A percentile compares a stretch with the other conserved stretches of the same genome.
Conservation (phyloP, 2,329 filamentous ascomycete genomes). For the Ilyonectria destructans region DNA sequence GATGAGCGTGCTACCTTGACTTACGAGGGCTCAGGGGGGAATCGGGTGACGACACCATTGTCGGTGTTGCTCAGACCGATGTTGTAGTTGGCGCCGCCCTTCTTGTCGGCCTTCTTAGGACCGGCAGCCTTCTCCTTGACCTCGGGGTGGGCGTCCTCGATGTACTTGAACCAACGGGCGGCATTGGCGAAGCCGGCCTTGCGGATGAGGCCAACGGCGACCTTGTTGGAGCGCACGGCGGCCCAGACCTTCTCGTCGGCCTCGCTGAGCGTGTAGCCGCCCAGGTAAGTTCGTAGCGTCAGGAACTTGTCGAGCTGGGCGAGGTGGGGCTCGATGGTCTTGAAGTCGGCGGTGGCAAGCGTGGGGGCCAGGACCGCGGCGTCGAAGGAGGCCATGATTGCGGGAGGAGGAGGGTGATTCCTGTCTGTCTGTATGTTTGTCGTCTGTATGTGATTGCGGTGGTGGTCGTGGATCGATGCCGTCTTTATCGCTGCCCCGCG, state of each 20-base stretch:
- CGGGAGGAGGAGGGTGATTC: constrained; percentile 23
- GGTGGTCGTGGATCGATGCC: background rate
- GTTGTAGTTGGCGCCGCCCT: constrained; percentile 90
- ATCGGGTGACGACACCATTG: constrained; percentile 91
- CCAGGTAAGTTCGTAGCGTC: constrained; percentile 87
- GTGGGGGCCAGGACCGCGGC: constrained; percentile 45
- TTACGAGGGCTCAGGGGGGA: constrained; percentile 93
- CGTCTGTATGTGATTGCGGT: background rate
- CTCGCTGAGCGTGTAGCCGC: constrained; percentile 84
- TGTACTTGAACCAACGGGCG: constrained; percentile 88
- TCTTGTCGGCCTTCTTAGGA: constrained; percentile 78
- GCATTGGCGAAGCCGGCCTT: constrained; percentile 84
- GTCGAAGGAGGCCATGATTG: constrained; percentile 48
- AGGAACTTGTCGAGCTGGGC: constrained; percentile 89
- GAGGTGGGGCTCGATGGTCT: constrained; percentile 82
- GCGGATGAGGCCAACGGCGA: constrained; percentile 86
- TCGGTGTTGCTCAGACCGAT: constrained; percentile 89
- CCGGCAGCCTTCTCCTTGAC: constrained; percentile 74
- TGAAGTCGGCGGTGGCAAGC: constrained; percentile 73
- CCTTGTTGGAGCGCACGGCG: constrained; percentile 86
- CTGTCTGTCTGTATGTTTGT: constrained; percentile 3
- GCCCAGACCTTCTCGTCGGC: constrained; percentile 89
- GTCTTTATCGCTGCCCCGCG: constrained; percentile 5
- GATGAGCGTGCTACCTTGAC: constrained; percentile 50
- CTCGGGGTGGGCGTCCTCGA: constrained; percentile 87